Base-by-base conservation (phyloP, 1,284 basidiomycete genomes). In the Cystobasidiaceae sp. region DNA sequence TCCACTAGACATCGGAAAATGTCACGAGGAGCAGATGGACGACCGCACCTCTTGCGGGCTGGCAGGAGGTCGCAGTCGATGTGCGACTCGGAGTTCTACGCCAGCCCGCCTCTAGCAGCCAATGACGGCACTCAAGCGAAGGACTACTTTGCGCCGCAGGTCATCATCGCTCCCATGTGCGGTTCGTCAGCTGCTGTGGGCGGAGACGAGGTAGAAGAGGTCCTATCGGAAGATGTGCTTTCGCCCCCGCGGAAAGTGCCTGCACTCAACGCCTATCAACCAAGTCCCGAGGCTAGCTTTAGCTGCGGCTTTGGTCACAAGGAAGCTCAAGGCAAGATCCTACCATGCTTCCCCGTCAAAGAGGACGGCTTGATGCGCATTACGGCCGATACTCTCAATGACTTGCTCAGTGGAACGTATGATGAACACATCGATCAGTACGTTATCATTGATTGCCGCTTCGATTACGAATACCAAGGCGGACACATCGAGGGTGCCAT, bases 321-420 rank as follows among this genome's bases (percentile, higher is more conserved):
- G 32, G 93, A 97, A 76, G 84, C 88, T 25, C 82, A 87, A 68
- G 92, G 93, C 49, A 98, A 98, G 80, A 84, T 94, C 67, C 77
- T 99, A 60, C 93, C 94, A 19, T 98, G 94, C 78, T 88, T 92
- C 75, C 85, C 86, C 58, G 93, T 96, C 61, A 86, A 87, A 61
- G 90, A 97, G 71, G 94, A 99, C 73, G 93, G 94, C 1, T 77
- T 99, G 54, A 94, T 97, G 86, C 84, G 94, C 68, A 90, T 99
- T 69, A 86, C 83, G 28, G 78, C 83, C 19, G 77, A 84, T 67
- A 97, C 93, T 90, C 77, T 93, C 73, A 82, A 90, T 71, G 80
- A 81, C 21, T 79, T 96, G 17, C 77, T 96, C 39, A 83, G 85
- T 58, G 91, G 93, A 28, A 79, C 78, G 67, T 96, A 84, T 75